A percentile compares a stretch with the other conserved stretches of the same genome.
Evolutionary conservation across 2,329 filamentous ascomycete genomes (phyloP).

Genomic region (Ceratocystis ficicola): DNA sequence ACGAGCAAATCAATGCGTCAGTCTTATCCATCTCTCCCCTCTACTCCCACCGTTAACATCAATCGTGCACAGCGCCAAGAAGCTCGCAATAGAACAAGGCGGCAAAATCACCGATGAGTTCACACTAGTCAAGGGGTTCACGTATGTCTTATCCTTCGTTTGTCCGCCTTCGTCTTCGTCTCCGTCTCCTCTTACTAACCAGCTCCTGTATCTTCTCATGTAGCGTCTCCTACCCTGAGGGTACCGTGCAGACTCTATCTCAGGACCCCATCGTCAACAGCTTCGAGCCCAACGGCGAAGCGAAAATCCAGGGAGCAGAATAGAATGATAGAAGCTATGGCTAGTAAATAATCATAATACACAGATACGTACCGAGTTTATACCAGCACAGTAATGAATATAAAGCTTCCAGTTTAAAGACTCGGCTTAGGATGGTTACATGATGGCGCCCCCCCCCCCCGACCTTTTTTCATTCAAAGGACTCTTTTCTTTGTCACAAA

Average conservation of each 20-base stretch:
- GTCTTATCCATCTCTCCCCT: slow-evolving; percentile 25
- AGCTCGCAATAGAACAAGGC: slow-evolving; percentile 60
- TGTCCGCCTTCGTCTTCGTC: background rate
- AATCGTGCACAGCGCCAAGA: slow-evolving; percentile 51
- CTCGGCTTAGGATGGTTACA: no score
- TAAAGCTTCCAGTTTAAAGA: no score
- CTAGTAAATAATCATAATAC: no score
- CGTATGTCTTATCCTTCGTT: slow-evolving; percentile 45
- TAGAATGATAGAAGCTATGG: background rate
- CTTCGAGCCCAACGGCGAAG: slow-evolving; percentile 57
- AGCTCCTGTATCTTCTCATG: background rate
- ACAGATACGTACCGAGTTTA: no score
- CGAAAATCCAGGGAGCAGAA: slow-evolving; percentile 7
- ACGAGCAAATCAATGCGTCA: slow-evolving; percentile 56
- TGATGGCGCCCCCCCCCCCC: no score
- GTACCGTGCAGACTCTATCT: slow-evolving; percentile 47
- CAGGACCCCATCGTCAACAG: slow-evolving; percentile 56
- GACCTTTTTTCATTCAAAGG: no score
- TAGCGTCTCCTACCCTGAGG: slow-evolving; percentile 54
- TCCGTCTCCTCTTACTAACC: background rate
- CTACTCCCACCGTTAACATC: background rate
- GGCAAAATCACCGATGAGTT: slow-evolving; percentile 78
- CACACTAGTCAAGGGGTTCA: slow-evolving; percentile 80
- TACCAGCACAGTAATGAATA: no score
- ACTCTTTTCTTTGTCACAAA: no score